Evolutionary conservation across 139 green algal species (phyloP).

Genomic region (Chlamydomonas schloesseri): DNA sequence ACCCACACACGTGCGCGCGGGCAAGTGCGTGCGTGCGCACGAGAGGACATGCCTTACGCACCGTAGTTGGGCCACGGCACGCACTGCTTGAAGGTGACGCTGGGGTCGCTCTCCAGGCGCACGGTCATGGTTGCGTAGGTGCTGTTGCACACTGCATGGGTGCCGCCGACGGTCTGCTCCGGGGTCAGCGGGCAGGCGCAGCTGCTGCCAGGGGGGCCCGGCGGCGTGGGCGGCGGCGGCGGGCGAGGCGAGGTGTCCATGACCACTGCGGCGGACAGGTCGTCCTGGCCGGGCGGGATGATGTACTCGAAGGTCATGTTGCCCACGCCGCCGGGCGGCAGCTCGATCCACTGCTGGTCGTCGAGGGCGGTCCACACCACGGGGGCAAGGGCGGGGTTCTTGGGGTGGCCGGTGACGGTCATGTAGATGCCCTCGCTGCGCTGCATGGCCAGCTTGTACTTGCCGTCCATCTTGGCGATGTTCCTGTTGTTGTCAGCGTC

Average conservation of each 20-base stretch:
- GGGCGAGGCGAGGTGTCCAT: conserved; percentile 1
- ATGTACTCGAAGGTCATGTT: conserved; percentile 50
- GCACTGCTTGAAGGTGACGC: not conserved
- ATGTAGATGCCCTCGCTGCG: conserved; percentile 36
- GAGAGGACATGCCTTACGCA: too few species aligned
- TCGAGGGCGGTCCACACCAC: conserved; percentile 24
- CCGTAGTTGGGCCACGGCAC: not conserved
- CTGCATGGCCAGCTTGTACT: conserved; percentile 30
- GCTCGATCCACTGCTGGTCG: conserved; percentile 3
- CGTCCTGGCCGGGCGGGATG: conserved; percentile 51
- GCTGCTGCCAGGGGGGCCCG: not conserved
- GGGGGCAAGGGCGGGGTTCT: not conserved
- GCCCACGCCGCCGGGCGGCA: conserved; percentile 39
- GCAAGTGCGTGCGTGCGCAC: too few species aligned
- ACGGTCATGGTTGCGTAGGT: not conserved
- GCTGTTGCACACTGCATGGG: not conserved
- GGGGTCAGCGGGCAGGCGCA: conserved; percentile 7
- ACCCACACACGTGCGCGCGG: too few species aligned
- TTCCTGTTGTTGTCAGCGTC: not conserved
- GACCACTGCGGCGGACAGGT: conserved; percentile 48
- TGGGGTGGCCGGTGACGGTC: conserved; percentile 32
- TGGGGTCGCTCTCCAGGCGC: not conserved
- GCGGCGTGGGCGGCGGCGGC: conserved; percentile 20
- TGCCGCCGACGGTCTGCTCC: not conserved
- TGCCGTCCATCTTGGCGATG: conserved; percentile 23